These are phyloP conservation scores for Naganishia kalamii DNA, from an alignment of 768 basidiomycete genomes.

Conservation along the genomic window DNA sequence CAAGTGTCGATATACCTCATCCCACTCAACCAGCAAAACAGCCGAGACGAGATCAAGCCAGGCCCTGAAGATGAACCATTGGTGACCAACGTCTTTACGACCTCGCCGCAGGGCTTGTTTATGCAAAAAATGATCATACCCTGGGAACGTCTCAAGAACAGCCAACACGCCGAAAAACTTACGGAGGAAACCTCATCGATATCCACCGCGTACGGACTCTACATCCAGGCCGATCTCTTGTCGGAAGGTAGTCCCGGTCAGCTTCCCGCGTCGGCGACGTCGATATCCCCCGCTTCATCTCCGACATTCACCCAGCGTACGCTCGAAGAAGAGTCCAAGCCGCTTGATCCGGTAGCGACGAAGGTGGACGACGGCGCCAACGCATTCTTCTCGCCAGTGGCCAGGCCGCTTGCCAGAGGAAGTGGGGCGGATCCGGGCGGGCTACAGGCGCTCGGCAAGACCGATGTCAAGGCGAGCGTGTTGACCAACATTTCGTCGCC, in stretches of 20 bases:
- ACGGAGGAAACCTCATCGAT: conserved; percentile 53
- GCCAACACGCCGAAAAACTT: conserved; percentile 57
- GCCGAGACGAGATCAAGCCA: conserved; percentile 31
- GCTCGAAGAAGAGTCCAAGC: conserved; percentile 17
- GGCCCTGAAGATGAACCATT: conserved; percentile 52
- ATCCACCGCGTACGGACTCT: conserved; percentile 17
- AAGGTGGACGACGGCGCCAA: conserved; percentile 18
- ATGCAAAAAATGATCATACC: conserved; percentile 57
- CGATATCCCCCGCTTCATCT: conserved; percentile 3
- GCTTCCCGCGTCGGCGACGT: conserved; percentile 19
- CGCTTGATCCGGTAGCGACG: conserved; percentile 21
- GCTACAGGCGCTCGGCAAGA: conserved; percentile 14
- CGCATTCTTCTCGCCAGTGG: conserved; percentile 23
- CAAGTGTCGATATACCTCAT: conserved; percentile 58
- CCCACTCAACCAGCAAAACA: background rate
- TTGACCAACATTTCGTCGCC: conserved; percentile 23
- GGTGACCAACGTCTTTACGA: conserved; percentile 53
- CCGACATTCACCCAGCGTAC: background rate
- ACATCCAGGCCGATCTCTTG: conserved; percentile 20
- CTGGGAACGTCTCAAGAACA: conserved; percentile 64
- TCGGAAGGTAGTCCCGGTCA: conserved; percentile 14
- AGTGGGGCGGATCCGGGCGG: conserved; percentile 18
- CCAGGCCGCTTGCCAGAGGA: conserved; percentile 17
- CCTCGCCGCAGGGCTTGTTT: conserved; percentile 68
- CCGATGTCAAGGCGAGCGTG: conserved; percentile 16